Conservation (phyloP, 192 early-diverging fungal species). For the Gigaspora rosea region DNA sequence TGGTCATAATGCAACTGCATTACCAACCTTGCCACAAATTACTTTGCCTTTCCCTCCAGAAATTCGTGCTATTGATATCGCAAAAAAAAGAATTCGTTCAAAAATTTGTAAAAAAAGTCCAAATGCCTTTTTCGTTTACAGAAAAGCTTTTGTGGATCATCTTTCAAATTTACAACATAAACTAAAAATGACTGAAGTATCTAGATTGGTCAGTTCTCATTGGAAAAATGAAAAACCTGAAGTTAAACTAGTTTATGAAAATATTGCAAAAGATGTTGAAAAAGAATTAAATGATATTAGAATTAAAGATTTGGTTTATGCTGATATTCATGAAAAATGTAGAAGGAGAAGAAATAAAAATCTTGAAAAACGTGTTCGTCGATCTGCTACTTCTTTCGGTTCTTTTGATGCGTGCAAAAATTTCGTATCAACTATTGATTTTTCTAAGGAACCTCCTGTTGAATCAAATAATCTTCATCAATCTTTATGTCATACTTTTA, state of each 20-base stretch:
- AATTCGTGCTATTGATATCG: background rate
- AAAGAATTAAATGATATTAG: conserved; percentile 6
- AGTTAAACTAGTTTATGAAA: background rate
- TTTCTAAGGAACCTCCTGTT: background rate
- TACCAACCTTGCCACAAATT: background rate
- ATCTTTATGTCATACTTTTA: too few species aligned
- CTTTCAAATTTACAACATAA: background rate
- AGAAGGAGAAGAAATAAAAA: background rate
- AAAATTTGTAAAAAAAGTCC: background rate
- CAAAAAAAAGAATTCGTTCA: conserved; percentile 3
- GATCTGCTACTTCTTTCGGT: background rate
- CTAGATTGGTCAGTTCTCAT: background rate
- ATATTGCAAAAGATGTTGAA: conserved; percentile 9
- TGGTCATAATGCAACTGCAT: background rate
- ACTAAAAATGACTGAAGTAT: conserved; percentile 5
- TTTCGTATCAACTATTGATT: background rate
- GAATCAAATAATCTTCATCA: too few species aligned
- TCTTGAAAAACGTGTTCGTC: background rate
- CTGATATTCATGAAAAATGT: background rate
- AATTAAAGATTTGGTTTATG: conserved; percentile 4
- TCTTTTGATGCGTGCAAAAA: background rate
- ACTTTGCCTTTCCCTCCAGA: background rate
- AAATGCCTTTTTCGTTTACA: conserved; percentile 8
- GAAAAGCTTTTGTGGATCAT: conserved; percentile 5
- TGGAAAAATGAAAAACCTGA: conserved; percentile 1